These are phyloP conservation scores for Vigna angularis DNA, from an alignment of 306 rosid genomes.

Conservation along the genomic window DNA sequence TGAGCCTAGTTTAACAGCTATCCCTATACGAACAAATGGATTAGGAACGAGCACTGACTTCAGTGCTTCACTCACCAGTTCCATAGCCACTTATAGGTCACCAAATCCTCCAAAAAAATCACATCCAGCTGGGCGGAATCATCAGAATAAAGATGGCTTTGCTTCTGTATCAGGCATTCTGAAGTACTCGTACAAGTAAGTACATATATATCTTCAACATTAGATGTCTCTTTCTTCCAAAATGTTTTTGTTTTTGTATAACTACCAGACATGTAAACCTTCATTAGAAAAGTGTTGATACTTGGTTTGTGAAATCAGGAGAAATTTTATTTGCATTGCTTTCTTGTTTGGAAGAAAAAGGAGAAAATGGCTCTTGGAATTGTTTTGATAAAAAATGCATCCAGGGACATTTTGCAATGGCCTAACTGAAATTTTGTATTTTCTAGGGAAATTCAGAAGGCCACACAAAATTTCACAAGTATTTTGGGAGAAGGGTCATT, in stretches of 20 bases:
- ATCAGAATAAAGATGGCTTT: conserved; percentile 56
- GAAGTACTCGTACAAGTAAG: conserved; percentile 79
- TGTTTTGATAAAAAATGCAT: neutral
- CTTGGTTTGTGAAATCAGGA: conserved; percentile 40
- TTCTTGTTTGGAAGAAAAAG: neutral
- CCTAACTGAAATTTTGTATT: conserved; percentile 18
- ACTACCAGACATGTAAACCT: neutral
- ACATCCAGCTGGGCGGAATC: conserved; percentile 57
- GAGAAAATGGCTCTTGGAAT: conserved; percentile 1
- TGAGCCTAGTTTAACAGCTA: conserved; percentile 53
- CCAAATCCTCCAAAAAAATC: conserved; percentile 51
- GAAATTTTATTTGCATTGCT: neutral
- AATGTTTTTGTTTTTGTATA: conserved; percentile 10
- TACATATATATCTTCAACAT: conserved; percentile 17
- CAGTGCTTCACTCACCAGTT: conserved; percentile 64
- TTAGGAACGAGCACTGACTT: conserved; percentile 63
- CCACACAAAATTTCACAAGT: conserved; percentile 45
- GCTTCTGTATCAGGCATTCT: conserved; percentile 69
- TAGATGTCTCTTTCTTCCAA: neutral
- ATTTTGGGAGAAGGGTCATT: conserved; percentile 50
- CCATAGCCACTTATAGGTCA: conserved; percentile 45
- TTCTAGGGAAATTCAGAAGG: conserved; percentile 48
- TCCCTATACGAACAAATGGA: conserved; percentile 74
- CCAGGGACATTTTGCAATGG: conserved; percentile 1
- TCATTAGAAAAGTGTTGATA: conserved; percentile 26